Evolutionary conservation across 2,329 filamentous ascomycete species (phyloP).

Genomic region (Alternaria dauci): DNA sequence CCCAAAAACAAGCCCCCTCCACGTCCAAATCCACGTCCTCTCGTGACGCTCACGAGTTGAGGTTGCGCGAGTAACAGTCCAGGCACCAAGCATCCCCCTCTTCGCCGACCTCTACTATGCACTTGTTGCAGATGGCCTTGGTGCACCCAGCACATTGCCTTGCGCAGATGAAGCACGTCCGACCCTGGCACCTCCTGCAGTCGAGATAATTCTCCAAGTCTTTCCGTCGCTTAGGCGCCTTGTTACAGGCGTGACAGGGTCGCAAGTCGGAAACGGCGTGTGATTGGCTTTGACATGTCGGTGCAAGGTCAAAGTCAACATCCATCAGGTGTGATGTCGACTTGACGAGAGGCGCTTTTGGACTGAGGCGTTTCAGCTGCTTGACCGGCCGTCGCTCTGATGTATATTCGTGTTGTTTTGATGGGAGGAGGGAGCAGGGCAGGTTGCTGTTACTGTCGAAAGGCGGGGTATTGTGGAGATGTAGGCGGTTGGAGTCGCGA

Average conservation of each 20-base stretch:
- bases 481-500: constrained; percentile 20
- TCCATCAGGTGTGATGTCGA: constrained; percentile 48
- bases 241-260: constrained; percentile 73
- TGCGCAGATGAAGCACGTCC: constrained; percentile 75
- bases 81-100: constrained; percentile 73
- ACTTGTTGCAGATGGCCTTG: constrained; percentile 70
- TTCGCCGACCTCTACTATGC: constrained; percentile 70
- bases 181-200: constrained; percentile 68
- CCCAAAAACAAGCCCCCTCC: too few relatives aligned
- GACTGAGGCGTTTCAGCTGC: constrained; percentile 37
- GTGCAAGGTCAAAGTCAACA: constrained; percentile 28
- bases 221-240: constrained; percentile 69
- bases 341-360: constrained; percentile 36
- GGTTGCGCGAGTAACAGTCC: constrained; percentile 59
- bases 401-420: constrained; percentile 14
- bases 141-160: constrained; percentile 63
- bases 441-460: constrained; percentile 27
- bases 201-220: constrained; percentile 72
- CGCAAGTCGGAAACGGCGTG: constrained; percentile 35
- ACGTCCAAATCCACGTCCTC: background rate
- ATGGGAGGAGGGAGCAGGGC: constrained; percentile 16
- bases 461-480: constrained; percentile 22
- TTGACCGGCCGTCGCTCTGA: constrained; percentile 43
- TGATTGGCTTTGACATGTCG: constrained; percentile 11
- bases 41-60: constrained; percentile 25